Evolutionary conservation across 1,284 basidiomycete species (phyloP).

Genomic region (Porogramme epimiltina): DNA sequence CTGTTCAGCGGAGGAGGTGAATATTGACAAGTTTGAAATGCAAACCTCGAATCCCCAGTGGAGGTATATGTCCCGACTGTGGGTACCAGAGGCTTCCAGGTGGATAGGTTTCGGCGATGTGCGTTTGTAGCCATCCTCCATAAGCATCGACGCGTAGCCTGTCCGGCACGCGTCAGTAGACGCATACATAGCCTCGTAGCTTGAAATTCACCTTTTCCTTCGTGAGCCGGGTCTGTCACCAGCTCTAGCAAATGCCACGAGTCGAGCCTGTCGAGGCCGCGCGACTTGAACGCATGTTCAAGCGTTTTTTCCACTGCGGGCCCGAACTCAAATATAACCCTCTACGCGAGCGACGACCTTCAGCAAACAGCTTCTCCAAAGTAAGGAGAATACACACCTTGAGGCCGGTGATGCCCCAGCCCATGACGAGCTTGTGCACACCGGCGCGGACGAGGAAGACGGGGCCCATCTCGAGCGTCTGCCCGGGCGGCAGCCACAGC

Average conservation of each 20-base stretch:
- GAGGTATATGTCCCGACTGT: no score
- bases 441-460: background rate
- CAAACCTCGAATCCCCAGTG: no score
- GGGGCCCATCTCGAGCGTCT: background rate
- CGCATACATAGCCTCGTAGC: no score
- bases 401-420: background rate
- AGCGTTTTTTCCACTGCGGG: slow-evolving; percentile 9
- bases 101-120: no score
- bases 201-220: slow-evolving; percentile 10
- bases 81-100: no score
- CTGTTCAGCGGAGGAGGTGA: no score
- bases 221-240: slow-evolving; percentile 13
- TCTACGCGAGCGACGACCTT: no score
- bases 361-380: background rate
- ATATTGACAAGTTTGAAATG: no score
- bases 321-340: background rate
- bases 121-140: background rate
- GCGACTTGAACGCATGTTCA: slow-evolving; percentile 11
- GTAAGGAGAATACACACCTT: background rate
- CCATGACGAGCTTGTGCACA: background rate
- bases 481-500: slow-evolving; percentile 7
- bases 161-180: background rate
- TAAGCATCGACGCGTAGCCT: background rate
- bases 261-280: slow-evolving; percentile 7
- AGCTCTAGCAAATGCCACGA: slow-evolving; percentile 20